A percentile compares a stretch with the other conserved stretches of the same genome.
phyloP scores from a whole-genome alignment of 164 flowering plant species.

The Tetrastigma voinierianum region DNA sequence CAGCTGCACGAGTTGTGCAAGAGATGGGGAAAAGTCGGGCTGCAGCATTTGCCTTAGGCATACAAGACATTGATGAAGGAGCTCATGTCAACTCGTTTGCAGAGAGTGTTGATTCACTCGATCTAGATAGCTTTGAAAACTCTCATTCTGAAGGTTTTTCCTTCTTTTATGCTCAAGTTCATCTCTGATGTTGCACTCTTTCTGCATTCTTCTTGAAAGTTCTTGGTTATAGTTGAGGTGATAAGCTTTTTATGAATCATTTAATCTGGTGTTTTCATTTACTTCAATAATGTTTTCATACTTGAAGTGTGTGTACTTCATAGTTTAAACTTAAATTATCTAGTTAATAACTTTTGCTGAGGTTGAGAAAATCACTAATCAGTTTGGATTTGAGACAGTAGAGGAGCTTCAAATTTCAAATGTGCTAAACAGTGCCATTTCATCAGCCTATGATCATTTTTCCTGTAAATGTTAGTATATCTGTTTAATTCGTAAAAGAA shows the following conservation, averaged over 20 bases:
- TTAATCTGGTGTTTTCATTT: not conserved
- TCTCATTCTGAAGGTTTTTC: constrained; percentile 65
- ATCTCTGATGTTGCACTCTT: not conserved
- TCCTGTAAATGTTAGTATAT: too few species aligned
- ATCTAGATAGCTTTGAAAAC: constrained; percentile 59
- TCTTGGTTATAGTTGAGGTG: not conserved
- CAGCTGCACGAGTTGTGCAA: constrained; percentile 97
- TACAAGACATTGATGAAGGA: constrained; percentile 93
- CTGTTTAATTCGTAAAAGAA: too few species aligned
- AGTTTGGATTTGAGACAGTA: too few species aligned
- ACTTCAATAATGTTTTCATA: not conserved
- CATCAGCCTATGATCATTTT: too few species aligned
- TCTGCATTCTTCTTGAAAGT: not conserved
- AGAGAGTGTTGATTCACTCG: constrained; percentile 56
- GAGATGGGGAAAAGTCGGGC: constrained; percentile 99
- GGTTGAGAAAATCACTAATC: too few species aligned
- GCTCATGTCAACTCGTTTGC: constrained; percentile 56
- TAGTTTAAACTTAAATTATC: not conserved
- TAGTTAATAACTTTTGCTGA: too few species aligned
- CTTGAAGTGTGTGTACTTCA: not conserved
- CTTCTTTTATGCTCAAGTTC: not conserved
- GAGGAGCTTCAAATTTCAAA: too few species aligned
- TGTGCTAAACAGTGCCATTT: too few species aligned
- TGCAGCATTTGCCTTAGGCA: constrained; percentile 90
- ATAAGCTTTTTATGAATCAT: not conserved